Base-by-base conservation (phyloP, 805 yeast species). In the Metschnikowia drakensbergensis region DNA sequence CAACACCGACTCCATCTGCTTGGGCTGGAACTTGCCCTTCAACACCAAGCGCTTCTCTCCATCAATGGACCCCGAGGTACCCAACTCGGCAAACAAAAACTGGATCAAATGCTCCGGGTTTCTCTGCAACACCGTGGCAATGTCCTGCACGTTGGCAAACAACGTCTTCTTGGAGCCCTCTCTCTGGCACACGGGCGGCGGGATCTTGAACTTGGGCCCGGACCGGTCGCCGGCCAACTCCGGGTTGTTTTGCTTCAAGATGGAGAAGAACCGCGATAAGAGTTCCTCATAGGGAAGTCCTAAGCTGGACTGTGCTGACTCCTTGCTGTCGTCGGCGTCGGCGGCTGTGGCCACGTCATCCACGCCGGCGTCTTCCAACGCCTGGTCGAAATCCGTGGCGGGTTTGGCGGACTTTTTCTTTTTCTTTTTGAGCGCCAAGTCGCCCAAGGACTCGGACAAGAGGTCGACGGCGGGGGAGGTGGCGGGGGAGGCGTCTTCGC, bases 51-150 rank as follows among this genome's bases (percentile, higher is more conserved):
- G 86, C 77, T 90, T 88, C 71, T 88, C 92, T 69, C 98, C 99
- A 73, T 94, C 99, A 52, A 94, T 92, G 48, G 97, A 91, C 66
- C 99, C 99, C 2, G 98, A 89, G 22, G 99, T 94, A 84, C 99
- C 99, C 80, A 94, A 79, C 76, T 94, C 99, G 1, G 98, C 97
- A 73, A 94, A 94, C 71, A 94, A 74, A 72, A 86, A 94, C 75
- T 90, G 97, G 69, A 94, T 94, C 57, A 94, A 83, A 74, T 94
- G 99, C 65, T 94, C 99, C 58, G 96, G 94, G 47, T 90, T 87
- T 76, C 99, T 84, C 72, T 94, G 97, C 76, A 94, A 80, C 49
- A 90, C 94, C 59, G 88, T 88, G 54, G 96, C 81, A 60, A 94
- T 94, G 63, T 88, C 96, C 74, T 91, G 96, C 58, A 94, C 91